Percentiles rank a stretch among this genome's conserved stretches.
phyloP scores from a whole-genome alignment of 805 yeast genomes.

The Kurtzmaniella fragi region DNA sequence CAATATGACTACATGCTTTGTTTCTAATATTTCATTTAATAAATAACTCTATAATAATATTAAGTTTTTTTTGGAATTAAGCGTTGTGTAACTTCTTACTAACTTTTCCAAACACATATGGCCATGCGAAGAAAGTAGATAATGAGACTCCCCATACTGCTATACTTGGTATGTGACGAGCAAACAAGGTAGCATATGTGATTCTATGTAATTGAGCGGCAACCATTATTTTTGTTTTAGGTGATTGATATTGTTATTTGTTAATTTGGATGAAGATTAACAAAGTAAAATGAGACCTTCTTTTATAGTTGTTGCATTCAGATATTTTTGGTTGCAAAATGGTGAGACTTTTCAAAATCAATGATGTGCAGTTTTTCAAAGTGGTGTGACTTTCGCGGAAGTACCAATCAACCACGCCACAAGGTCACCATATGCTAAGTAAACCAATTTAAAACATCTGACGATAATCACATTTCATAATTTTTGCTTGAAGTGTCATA shows the following conservation, averaged over 20 bases:
- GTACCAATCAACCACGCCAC: background rate
- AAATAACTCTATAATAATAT: too few species aligned
- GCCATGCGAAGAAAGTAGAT: constrained; percentile 30
- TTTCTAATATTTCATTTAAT: too few species aligned
- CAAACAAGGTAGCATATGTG: constrained; percentile 16
- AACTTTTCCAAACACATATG: constrained; percentile 21
- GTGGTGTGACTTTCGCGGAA: background rate
- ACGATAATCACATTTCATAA: too few species aligned
- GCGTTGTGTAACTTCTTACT: constrained; percentile 21
- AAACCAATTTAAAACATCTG: too few species aligned
- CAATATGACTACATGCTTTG: too few species aligned
- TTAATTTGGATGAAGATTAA: background rate
- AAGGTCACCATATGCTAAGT: background rate
- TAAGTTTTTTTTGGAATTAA: too few species aligned
- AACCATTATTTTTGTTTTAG: constrained; percentile 6
- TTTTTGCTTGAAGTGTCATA: too few species aligned
- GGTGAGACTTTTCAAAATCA: background rate
- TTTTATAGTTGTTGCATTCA: background rate
- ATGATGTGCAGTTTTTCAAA: background rate
- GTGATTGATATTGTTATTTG: background rate
- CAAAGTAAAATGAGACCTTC: background rate
- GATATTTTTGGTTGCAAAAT: background rate
- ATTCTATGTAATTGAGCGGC: constrained; percentile 14
- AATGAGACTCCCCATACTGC: constrained; percentile 28
- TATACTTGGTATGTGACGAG: constrained; percentile 26